Conservation (phyloP, 305 asterid species). For the Fraxinus latifolia region DNA sequence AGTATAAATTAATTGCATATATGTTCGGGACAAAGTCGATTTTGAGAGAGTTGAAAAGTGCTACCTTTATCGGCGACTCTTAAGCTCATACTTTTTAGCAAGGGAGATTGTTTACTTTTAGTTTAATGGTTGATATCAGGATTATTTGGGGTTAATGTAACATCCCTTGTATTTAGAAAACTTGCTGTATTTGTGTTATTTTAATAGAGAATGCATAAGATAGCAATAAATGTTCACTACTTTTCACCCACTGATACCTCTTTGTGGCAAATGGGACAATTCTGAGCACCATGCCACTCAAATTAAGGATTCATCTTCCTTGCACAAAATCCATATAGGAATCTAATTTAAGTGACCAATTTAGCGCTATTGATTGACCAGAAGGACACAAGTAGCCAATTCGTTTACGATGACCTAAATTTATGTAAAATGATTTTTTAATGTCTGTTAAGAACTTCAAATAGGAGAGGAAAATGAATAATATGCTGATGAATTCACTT, state of each 20-base stretch:
- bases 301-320: not conserved
- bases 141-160: not conserved
- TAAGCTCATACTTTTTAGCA: not conserved
- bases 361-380: not conserved
- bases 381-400: not conserved
- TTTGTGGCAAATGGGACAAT: not conserved
- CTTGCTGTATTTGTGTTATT: no score
- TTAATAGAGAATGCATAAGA: not conserved
- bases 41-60: not conserved
- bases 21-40: no score
- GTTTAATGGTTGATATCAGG: not conserved
- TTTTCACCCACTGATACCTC: not conserved
- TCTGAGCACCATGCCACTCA: not conserved
- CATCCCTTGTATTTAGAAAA: not conserved
- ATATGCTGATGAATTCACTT: not conserved
- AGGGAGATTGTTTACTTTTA: not conserved
- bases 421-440: not conserved
- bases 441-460: not conserved
- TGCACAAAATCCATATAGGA: not conserved
- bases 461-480: no score
- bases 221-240: not conserved
- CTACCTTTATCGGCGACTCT: not conserved
- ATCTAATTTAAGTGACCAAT: no score
- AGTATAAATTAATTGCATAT: no score
- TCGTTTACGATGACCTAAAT: not conserved